Evolutionary conservation across 2,329 filamentous ascomycete species (phyloP).

Genomic region (Mycosphaerella sp.): DNA sequence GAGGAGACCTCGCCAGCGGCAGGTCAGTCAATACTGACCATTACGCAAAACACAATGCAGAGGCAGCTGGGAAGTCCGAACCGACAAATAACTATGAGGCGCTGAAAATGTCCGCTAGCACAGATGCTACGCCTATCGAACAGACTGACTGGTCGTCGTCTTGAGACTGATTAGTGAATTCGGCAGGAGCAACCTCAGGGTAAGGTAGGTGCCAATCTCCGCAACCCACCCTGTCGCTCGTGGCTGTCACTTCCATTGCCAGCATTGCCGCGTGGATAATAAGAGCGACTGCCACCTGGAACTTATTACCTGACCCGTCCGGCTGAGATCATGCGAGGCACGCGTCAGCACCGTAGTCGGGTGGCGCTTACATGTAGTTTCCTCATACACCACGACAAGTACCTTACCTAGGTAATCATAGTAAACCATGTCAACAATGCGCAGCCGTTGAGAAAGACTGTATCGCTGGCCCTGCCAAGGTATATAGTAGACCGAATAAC

Average conservation of each 20-base stretch:
- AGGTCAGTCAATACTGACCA: neutral
- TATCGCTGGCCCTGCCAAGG: slow-evolving; percentile 34
- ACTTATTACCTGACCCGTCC: slow-evolving; percentile 29
- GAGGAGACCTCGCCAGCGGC: neutral
- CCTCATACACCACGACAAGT: slow-evolving; percentile 32
- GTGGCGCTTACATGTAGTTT: too few species aligned
- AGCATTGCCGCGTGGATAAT: slow-evolving; percentile 29
- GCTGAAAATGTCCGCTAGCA: too few species aligned
- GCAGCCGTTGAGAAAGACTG: slow-evolving; percentile 27
- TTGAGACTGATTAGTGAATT: too few species aligned
- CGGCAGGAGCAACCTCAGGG: too few species aligned
- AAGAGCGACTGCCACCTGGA: slow-evolving; percentile 34
- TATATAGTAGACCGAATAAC: neutral
- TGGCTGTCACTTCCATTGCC: slow-evolving; percentile 34
- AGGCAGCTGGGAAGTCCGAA: too few species aligned
- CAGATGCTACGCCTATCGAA: too few species aligned
- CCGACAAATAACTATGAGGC: too few species aligned
- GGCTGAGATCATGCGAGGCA: too few species aligned
- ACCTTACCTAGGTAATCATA: slow-evolving; percentile 21
- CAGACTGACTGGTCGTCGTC: too few species aligned
- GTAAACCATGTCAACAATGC: slow-evolving; percentile 33
- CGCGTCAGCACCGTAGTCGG: slow-evolving; percentile 28
- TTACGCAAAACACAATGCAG: neutral
- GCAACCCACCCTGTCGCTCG: slow-evolving; percentile 17
- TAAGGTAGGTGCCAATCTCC: too few species aligned